phyloP scores from a whole-genome alignment of 2,329 filamentous ascomycete species.

The Hymenotorrendiella dingleyae region DNA sequence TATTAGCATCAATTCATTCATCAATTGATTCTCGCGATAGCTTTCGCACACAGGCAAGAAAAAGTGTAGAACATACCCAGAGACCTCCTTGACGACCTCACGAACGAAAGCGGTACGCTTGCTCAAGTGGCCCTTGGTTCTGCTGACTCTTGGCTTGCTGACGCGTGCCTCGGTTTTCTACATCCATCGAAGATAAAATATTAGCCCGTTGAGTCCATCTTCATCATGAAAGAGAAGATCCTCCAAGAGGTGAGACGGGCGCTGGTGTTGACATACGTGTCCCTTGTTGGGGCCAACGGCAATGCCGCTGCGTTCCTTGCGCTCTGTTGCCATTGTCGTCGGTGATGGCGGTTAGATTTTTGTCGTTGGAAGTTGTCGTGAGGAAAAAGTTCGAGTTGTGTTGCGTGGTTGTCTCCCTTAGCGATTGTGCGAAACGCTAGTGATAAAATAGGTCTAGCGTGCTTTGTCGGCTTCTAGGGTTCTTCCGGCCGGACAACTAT shows the following conservation, averaged over 20 bases:
- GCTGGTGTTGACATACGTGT: slow-evolving; percentile 46
- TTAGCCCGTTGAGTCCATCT: slow-evolving; percentile 48
- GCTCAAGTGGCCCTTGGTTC: slow-evolving; percentile 92
- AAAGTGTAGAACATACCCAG: slow-evolving; percentile 60
- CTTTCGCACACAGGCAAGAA: too few species aligned
- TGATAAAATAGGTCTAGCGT: background rate
- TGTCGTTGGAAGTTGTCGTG: slow-evolving; percentile 10
- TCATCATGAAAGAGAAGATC: slow-evolving; percentile 46
- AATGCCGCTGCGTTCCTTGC: slow-evolving; percentile 51
- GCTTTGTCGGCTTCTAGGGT: background rate
- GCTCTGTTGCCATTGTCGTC: slow-evolving; percentile 51
- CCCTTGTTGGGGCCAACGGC: slow-evolving; percentile 58
- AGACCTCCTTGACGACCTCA: slow-evolving; percentile 97
- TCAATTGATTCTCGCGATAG: too few species aligned
- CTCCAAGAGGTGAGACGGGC: slow-evolving; percentile 65
- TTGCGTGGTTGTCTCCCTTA: background rate
- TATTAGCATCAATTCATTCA: slow-evolving; percentile 11
- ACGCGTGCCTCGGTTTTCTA: slow-evolving; percentile 81
- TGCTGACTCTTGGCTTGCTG: slow-evolving; percentile 70
- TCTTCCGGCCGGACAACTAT: too few species aligned
- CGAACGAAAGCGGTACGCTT: slow-evolving; percentile 96
- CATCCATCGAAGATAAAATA: slow-evolving; percentile 25
- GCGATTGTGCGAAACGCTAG: background rate
- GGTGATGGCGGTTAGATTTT: slow-evolving; percentile 16
- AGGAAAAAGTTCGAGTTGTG: slow-evolving; percentile 15